Base-by-base conservation (phyloP, 352 stramenopile genomes). In the Pythium phragmitis region DNA sequence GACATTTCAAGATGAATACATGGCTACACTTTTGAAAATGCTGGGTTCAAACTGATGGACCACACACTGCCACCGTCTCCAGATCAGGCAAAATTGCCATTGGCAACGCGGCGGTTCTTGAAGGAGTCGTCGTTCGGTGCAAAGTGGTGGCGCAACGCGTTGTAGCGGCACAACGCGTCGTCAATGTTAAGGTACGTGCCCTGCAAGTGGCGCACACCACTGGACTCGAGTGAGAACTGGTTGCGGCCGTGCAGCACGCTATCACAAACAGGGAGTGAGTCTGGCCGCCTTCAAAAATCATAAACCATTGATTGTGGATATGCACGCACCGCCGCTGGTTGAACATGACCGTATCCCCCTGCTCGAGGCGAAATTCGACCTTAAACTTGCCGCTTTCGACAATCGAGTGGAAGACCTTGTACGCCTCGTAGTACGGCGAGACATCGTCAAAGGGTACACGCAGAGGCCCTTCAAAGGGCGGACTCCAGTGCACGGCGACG, bases 381-480 rank as follows among this genome's bases (percentile, higher is more conserved):
- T 78, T 74, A 63, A 88, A 76, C 54, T 77, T 79, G 30, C 80
- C 76, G 54, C 82, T 69, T 69, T 94, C 80, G n/a, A 96, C 82
- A 13, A 96, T 79, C 42, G 87, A 75, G 55, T 94, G 73, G 59
- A 96, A 92, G 30, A 82, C 51, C 42, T 85, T 82, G 69, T 96
- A 96, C 16, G 87, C 87, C 9, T 85, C 82, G 51, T 96, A 96
- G 69, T 96, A 96, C 34, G 73, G 73, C 53, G 73, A 75, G 2
- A 92, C 75, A 41, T 92, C 78, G 41, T 88, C 72, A 70, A 88
- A 86, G 37, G 79, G 68, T n/a, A 96, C 82, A 57, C 85, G 74
- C 28, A 97, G 63, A n/a, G 92, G 91, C 3, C 93, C 96, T 72
- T 99, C 94, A 69, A 98, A 98, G 0, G 94, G 91, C 60, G 96